Evolutionary conservation across 768 basidiomycete species (phyloP).

Genomic region (Fistulinella prunicolor): DNA sequence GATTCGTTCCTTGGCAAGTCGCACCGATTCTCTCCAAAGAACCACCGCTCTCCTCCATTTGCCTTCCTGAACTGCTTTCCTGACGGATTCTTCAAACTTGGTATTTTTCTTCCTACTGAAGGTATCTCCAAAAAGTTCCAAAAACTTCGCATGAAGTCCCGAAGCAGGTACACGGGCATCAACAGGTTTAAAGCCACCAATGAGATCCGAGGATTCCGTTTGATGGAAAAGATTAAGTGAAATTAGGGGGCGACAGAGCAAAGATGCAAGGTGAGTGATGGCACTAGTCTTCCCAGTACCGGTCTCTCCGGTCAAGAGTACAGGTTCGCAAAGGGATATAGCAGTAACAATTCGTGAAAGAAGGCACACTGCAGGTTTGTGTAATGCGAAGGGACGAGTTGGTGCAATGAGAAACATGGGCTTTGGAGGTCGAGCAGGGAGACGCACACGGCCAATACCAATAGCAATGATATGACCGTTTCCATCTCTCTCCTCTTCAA

Average conservation of each 20-base stretch:
- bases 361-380: slow-evolving; percentile 76
- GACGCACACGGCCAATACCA: slow-evolving; percentile 58
- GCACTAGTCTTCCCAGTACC: slow-evolving; percentile 98
- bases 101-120: slow-evolving; percentile 91
- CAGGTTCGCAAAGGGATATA: slow-evolving; percentile 71
- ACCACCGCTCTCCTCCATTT: slow-evolving; percentile 84
- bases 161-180: slow-evolving; percentile 79
- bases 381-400: slow-evolving; percentile 78
- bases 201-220: slow-evolving; percentile 89
- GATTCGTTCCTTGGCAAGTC: slow-evolving; percentile 68
- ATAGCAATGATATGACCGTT: slow-evolving; percentile 60
- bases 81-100: slow-evolving; percentile 76
- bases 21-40: slow-evolving; percentile 77
- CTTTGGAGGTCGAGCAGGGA: slow-evolving; percentile 45
- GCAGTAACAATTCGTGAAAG: slow-evolving; percentile 79
- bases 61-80: slow-evolving; percentile 75
- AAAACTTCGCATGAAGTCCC: slow-evolving; percentile 67
- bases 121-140: slow-evolving; percentile 76
- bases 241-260: slow-evolving; percentile 73
- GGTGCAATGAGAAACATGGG: slow-evolving; percentile 30
- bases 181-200: slow-evolving; percentile 96
- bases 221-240: slow-evolving; percentile 95
- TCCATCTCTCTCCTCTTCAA: slow-evolving; percentile 64
- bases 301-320: slow-evolving; percentile 94
- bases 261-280: slow-evolving; percentile 79